Conservation (phyloP, 1,284 basidiomycete genomes). For the Leccinum subspadiceum region DNA sequence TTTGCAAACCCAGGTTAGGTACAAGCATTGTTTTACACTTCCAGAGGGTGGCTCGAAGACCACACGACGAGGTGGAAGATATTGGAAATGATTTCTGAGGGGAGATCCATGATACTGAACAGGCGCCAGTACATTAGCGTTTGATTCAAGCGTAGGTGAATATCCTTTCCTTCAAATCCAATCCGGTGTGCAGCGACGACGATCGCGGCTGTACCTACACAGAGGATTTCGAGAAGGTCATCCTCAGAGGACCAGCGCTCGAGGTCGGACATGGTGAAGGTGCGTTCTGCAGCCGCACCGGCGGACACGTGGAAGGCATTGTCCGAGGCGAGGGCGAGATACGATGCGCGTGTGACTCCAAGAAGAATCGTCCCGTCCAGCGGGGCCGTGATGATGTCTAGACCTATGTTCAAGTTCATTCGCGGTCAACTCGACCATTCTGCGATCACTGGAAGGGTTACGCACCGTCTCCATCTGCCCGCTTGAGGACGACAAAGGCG, state of each 20-base stretch:
- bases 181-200: constrained; percentile 40
- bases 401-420: constrained; percentile 28
- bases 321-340: constrained; percentile 56
- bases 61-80: constrained; percentile 59
- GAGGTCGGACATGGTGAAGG: constrained; percentile 65
- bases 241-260: constrained; percentile 46
- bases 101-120: constrained; percentile 61
- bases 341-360: constrained; percentile 74
- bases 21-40: constrained; percentile 40
- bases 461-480: constrained; percentile 41
- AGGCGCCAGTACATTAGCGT: constrained; percentile 40
- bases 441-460: neutral
- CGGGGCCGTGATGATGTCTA: constrained; percentile 72
- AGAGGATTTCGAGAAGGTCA: constrained; percentile 66
- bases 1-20: constrained; percentile 56
- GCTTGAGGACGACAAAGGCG: constrained; percentile 52
- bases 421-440: neutral
- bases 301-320: constrained; percentile 11
- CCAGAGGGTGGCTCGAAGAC: constrained; percentile 37
- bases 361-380: constrained; percentile 76
- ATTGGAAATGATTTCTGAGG: constrained; percentile 57
- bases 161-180: constrained; percentile 33
- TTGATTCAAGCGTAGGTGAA: constrained; percentile 31
- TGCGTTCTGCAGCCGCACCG: constrained; percentile 48
- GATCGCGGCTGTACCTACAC: constrained; percentile 58